phyloP scores from a whole-genome alignment of 1,284 basidiomycete species.

The Ustilago shanxiensis region DNA sequence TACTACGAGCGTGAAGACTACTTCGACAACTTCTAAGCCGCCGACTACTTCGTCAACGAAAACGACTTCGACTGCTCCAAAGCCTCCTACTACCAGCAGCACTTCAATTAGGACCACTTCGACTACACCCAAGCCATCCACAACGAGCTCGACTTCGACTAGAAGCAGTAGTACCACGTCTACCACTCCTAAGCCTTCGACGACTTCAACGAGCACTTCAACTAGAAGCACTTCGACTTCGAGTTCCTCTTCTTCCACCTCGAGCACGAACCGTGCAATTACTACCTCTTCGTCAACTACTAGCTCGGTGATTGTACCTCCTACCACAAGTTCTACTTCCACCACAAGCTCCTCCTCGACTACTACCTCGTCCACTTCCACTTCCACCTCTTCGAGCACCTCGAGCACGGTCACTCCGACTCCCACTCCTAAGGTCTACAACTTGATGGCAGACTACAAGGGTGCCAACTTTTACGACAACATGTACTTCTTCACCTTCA shows the following conservation, averaged over 20 bases:
- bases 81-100: too few relatives aligned
- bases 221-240: conserved; percentile 2
- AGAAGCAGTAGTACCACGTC: conserved; percentile 10
- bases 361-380: conserved; percentile 8
- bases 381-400: conserved; percentile 17
- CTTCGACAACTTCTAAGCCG: conserved; percentile 1
- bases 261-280: conserved; percentile 21
- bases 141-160: conserved; percentile 8
- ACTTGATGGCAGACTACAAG: conserved; percentile 38
- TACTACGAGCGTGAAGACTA: too few relatives aligned
- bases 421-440: conserved; percentile 44
- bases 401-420: conserved; percentile 24
- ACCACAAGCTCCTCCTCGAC: conserved; percentile 1
- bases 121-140: not conserved
- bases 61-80: not conserved
- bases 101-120: not conserved
- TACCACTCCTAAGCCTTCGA: conserved; percentile 9
- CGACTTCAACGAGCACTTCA: not conserved
- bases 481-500: conserved; percentile 58
- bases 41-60: conserved; percentile 6
- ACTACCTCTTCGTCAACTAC: conserved; percentile 8
- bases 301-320: conserved; percentile 1
- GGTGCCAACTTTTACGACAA: conserved; percentile 59
- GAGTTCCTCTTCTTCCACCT: conserved; percentile 14
- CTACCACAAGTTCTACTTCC: conserved; percentile 1